A percentile compares a stretch with the other conserved stretches of the same genome.
phyloP scores from a whole-genome alignment of 805 yeast species.

The Saturnispora hagleri region DNA sequence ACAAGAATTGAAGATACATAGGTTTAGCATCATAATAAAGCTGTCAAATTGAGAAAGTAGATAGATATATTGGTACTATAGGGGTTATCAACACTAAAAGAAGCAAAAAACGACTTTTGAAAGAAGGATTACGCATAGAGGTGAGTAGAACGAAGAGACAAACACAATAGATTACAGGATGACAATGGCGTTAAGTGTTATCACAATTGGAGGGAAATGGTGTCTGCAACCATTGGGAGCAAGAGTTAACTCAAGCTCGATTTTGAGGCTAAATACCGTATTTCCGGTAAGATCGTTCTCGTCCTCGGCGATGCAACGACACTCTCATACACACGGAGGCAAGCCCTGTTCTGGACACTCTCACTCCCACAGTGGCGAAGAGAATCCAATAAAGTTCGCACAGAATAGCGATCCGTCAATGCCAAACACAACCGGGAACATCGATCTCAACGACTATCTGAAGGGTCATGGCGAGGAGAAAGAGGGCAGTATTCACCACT shows the following conservation, averaged over 20 bases:
- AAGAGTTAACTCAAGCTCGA: background rate
- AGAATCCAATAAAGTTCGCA: background rate
- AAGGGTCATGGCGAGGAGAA: background rate
- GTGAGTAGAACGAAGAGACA: background rate
- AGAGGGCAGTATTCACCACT: slow-evolving; percentile 13
- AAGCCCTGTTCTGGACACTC: slow-evolving; percentile 5
- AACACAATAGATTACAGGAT: no score
- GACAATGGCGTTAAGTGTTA: background rate
- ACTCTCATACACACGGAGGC: slow-evolving; percentile 9
- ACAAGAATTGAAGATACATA: no score
- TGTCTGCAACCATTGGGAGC: background rate
- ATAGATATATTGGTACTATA: background rate
- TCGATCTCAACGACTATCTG: slow-evolving; percentile 2
- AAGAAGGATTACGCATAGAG: background rate
- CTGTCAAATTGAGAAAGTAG: background rate
- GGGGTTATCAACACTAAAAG: background rate
- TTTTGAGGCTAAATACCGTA: background rate
- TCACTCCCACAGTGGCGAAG: slow-evolving; percentile 4
- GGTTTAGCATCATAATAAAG: background rate
- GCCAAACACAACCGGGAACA: background rate
- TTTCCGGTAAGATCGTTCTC: background rate
- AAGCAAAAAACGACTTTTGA: no score
- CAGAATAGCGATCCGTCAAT: background rate
- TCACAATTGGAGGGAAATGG: background rate
- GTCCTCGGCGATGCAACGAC: background rate